Conservation (phyloP, 257 asterid genomes). For the Leptodermis oblonga region DNA sequence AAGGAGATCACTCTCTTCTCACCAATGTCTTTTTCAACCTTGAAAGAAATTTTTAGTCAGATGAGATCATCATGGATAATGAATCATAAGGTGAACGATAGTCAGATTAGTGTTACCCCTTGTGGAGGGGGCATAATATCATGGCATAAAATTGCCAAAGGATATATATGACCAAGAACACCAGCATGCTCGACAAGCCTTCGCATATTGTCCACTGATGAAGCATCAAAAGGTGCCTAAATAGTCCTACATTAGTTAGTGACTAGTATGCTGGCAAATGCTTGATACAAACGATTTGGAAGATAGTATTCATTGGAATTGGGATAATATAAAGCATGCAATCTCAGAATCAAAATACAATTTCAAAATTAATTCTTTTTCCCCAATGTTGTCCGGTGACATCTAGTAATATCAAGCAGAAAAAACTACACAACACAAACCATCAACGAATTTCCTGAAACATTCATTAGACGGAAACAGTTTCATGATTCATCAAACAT, state of each 20-base stretch:
- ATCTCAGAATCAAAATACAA: background rate
- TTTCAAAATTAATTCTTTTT: background rate
- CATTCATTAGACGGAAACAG: background rate
- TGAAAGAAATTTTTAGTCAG: conserved; percentile 11
- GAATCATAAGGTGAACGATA: background rate
- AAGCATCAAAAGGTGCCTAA: conserved; percentile 77
- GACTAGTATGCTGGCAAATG: background rate
- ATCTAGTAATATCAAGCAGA: background rate
- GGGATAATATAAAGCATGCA: background rate
- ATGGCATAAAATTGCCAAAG: conserved; percentile 64
- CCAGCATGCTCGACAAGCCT: conserved; percentile 81
- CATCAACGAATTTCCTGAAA: background rate
- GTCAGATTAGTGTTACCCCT: conserved; percentile 35
- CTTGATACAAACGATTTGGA: background rate
- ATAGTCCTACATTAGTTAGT: background rate
- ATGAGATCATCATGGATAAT: conserved; percentile 9
- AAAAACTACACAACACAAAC: background rate
- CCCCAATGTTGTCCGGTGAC: background rate
- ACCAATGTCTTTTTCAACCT: conserved; percentile 93
- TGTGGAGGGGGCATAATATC: conserved; percentile 86
- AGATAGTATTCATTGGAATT: background rate
- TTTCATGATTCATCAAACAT: background rate
- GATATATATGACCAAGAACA: conserved; percentile 69
- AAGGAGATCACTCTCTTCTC: conserved; percentile 74
- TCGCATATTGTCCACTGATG: conserved; percentile 80